Conservation (phyloP, 805 yeast species). For the Zygosaccharomyces siamensis region DNA sequence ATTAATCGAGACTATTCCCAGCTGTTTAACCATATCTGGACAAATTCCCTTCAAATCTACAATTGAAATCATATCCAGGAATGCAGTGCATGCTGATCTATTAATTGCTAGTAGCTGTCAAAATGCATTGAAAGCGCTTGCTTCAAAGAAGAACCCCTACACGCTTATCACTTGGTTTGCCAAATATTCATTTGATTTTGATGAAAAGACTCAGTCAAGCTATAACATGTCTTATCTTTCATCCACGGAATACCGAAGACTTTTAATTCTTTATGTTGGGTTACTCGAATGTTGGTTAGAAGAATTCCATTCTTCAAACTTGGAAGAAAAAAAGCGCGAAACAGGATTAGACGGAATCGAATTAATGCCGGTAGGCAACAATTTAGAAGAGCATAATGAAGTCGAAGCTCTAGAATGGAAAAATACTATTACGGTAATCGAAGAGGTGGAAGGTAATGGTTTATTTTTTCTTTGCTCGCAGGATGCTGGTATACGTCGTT, state of each 20-base stretch:
- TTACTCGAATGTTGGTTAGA: conserved; percentile 77
- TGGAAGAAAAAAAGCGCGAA: conserved; percentile 30
- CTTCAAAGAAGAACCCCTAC: conserved; percentile 64
- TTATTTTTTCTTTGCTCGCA: conserved; percentile 86
- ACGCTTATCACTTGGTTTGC: conserved; percentile 70
- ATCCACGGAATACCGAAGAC: conserved; percentile 53
- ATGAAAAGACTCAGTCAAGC: conserved; percentile 57
- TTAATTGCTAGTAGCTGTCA: conserved; percentile 62
- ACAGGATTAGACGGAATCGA: conserved; percentile 32
- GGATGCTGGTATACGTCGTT: conserved; percentile 65
- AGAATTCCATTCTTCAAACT: conserved; percentile 44
- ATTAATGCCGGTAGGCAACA: conserved; percentile 19
- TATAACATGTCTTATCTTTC: conserved; percentile 55
- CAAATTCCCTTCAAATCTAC: conserved; percentile 55
- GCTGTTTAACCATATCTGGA: conserved; percentile 47
- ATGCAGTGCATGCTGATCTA: conserved; percentile 62
- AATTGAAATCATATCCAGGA: conserved; percentile 72
- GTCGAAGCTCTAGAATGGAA: conserved; percentile 71
- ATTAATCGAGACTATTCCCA: conserved; percentile 67
- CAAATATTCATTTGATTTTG: conserved; percentile 71
- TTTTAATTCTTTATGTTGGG: conserved; percentile 71
- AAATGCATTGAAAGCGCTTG: conserved; percentile 58
- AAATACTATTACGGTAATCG: conserved; percentile 75
- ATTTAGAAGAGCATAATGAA: conserved; percentile 26
- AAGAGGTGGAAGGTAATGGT: conserved; percentile 95